A percentile compares a stretch with the other conserved stretches of the same genome.
These are phyloP conservation scores for Aegilops speltoides DNA, from an alignment of 176 grass and related monocot species.

Conservation along the genomic window DNA sequence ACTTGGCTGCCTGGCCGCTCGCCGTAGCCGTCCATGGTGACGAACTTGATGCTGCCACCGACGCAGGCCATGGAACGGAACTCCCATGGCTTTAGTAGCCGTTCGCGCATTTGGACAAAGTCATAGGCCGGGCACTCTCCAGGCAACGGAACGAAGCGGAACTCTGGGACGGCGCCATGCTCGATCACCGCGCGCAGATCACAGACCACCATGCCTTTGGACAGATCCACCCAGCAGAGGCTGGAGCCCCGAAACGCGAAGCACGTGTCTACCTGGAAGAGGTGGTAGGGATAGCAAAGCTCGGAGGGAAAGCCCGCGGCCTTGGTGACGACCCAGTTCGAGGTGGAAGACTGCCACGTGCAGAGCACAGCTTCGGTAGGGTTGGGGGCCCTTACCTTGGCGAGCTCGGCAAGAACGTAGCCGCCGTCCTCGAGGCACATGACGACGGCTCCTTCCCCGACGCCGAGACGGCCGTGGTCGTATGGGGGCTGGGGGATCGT, in stretches of 20 bases:
- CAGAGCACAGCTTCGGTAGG: neutral
- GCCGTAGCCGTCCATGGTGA: constrained; percentile 7
- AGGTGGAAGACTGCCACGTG: neutral
- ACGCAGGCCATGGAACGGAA: neutral
- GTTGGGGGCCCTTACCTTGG: accelerated
- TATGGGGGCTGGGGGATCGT: neutral
- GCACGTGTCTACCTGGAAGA: neutral
- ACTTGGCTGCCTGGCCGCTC: neutral
- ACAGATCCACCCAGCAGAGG: constrained; percentile 24
- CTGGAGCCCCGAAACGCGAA: neutral
- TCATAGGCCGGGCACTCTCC: neutral
- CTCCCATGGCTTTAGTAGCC: neutral
- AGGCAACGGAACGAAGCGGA: neutral
- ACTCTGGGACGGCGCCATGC: neutral
- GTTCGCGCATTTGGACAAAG: too few relatives aligned
- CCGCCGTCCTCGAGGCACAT: neutral
- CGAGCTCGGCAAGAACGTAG: constrained; percentile 19
- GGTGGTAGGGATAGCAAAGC: neutral
- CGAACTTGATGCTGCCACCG: neutral
- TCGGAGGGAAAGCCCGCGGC: neutral
- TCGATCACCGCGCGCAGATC: neutral
- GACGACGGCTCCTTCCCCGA: neutral
- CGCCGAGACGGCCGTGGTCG: too few relatives aligned
- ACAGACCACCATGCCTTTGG: neutral
- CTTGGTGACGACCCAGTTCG: neutral